Evolutionary conservation across 139 green algal genomes (phyloP).

Genomic region (Nannochloris sp.): DNA sequence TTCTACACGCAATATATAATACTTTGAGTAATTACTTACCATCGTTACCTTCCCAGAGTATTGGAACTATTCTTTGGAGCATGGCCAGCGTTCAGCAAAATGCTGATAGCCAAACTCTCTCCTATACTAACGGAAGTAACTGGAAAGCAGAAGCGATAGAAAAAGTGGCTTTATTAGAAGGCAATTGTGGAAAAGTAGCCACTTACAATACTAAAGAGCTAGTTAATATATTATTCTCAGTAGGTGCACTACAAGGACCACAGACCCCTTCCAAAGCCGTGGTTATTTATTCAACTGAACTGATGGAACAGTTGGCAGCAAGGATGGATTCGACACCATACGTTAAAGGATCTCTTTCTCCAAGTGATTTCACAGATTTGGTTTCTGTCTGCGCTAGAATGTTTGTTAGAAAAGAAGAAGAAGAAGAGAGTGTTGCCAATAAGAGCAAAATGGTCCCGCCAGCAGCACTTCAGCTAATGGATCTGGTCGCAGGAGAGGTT

Average conservation of each 20-base stretch:
- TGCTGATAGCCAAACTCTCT: neutral
- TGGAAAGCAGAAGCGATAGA: neutral
- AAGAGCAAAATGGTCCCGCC: neutral
- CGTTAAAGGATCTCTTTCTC: neutral
- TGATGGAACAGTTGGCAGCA: neutral
- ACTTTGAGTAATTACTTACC: neutral
- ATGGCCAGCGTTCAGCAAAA: neutral
- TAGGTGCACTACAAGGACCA: neutral
- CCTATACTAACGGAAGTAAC: neutral
- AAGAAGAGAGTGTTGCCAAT: neutral
- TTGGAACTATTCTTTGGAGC: neutral
- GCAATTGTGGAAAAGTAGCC: neutral
- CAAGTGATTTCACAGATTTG: conserved; percentile 22
- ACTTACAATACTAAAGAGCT: conserved; percentile 21
- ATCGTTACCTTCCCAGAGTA: neutral
- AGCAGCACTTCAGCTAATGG: conserved; percentile 5
- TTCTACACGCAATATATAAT: neutral
- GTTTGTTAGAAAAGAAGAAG: conserved; percentile 1
- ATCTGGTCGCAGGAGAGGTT: conserved; percentile 30
- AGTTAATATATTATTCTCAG: conserved; percentile 9
- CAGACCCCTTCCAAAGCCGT: neutral
- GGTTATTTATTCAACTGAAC: neutral
- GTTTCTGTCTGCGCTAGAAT: neutral
- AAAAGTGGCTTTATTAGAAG: neutral
- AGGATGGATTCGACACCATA: conserved; percentile 10